These are phyloP conservation scores for Psilocybe sp. DNA, from an alignment of 768 basidiomycete genomes.

Conservation along the genomic window DNA sequence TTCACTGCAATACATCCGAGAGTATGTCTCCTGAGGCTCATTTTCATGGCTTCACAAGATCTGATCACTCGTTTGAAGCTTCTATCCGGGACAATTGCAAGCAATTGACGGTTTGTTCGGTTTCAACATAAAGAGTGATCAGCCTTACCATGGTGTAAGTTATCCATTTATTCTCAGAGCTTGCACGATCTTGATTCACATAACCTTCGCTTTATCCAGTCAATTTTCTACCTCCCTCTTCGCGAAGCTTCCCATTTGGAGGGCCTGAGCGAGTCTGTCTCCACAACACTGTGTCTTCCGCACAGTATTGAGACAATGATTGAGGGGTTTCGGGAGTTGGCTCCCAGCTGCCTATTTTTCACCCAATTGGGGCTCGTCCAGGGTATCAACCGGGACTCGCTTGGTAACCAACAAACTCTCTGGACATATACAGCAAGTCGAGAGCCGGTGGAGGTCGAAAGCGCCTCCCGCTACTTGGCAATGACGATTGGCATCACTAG, in stretches of 20 bases:
- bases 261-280: conserved; percentile 18
- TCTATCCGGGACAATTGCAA: conserved; percentile 39
- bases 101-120: conserved; percentile 37
- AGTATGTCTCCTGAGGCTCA: conserved; percentile 18
- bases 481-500: no score
- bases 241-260: conserved; percentile 24
- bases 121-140: conserved; percentile 26
- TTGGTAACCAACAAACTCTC: no score
- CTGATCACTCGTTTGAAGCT: conserved; percentile 21
- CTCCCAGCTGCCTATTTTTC: conserved; percentile 39
- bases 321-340: conserved; percentile 25
- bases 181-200: neutral
- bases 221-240: conserved; percentile 40
- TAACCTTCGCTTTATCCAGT: neutral
- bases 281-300: conserved; percentile 18
- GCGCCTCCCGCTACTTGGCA: no score
- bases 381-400: no score
- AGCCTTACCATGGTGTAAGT: conserved; percentile 39
- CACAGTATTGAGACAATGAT: conserved; percentile 24
- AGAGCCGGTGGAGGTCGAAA: no score
- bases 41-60: neutral
- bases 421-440: no score
- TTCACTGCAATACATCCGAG: conserved; percentile 31
- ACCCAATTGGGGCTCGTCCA: neutral
- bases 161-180: neutral